These are phyloP conservation scores for Setaria italica DNA, from an alignment of 202 grass and related monocot genomes.

Conservation along the genomic window DNA sequence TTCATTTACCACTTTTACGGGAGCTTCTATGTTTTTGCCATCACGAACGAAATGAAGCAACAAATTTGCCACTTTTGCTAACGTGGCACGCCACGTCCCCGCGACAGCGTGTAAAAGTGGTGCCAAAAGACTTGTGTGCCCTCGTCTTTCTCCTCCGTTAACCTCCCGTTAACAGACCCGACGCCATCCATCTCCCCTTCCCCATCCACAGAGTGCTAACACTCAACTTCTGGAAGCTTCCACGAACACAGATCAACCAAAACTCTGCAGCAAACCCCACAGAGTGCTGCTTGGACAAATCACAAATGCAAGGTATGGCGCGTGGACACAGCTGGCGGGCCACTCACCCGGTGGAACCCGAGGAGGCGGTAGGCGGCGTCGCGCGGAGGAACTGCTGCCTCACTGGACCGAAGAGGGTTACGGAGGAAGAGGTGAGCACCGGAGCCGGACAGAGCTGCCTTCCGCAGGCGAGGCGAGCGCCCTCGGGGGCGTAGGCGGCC, in stretches of 20 bases:
- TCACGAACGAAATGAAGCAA: too few species aligned
- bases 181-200: too few species aligned
- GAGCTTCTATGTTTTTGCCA: too few species aligned
- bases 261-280: background rate
- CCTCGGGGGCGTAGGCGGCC: background rate
- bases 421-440: background rate
- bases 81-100: too few species aligned
- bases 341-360: constrained; percentile 43
- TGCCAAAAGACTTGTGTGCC: too few species aligned
- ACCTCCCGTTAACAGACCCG: too few species aligned
- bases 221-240: background rate
- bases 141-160: too few species aligned
- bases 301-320: background rate
- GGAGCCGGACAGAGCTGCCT: constrained; percentile 28
- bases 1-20: too few species aligned
- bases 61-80: too few species aligned
- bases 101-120: too few species aligned
- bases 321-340: background rate
- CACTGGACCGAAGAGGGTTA: background rate
- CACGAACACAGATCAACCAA: background rate
- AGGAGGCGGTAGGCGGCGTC: background rate
- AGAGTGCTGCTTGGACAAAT: background rate
- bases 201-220: too few species aligned
- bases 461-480: constrained; percentile 32
- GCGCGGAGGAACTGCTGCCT: constrained; percentile 1